Evolutionary conservation across 176 grass and related monocot species (phyloP), one percentile per base, ranked within the genome.

Genomic region (Triticum urartu): DNA sequence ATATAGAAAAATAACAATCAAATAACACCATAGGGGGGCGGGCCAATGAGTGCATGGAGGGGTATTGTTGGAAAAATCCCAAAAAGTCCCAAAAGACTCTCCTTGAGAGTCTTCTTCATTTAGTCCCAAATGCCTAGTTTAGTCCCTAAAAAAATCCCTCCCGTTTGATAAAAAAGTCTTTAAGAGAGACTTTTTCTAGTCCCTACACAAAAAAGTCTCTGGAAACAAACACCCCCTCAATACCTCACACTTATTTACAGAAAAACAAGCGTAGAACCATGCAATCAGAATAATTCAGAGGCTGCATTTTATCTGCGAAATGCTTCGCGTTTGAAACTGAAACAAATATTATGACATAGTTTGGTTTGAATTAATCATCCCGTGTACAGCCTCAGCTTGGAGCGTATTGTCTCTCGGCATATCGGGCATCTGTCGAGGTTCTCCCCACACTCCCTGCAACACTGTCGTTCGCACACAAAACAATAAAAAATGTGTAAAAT

Each of bases 371-470:
- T 65, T 11, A 77, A 81, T 91, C 88, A 94, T 86, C 97, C 90
- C 1, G 94, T 78, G 42, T 81, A 98, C n/a, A 98, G 48, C 85
- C 97, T 94, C 68, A 98, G 85, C 50, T 85, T 93, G 43, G 97
- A 98, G 7, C 68, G 83, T 39, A 98, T 92, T 61, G 79, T 5
- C 12, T 86, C 84, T 72, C 97, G 89, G 68, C 97, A 98, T 12
- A 98, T 95, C n/a, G 97, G 96, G 77, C 97, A 98, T 81, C 72
- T 95, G 45, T 83, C 72, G 43, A 98, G 88, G 89, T 36, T 94
- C 84, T 90, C 86, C 40, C 90, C 94, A 87, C 97, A 98, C 43
- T 94, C 93, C 86, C 89, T 94, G 91, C 97, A 98, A 36, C 84
- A 85, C 97, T 98, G 90, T 87, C 66, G 18, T 78, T 77, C n/a